Percentiles rank a stretch among this genome's conserved stretches.
Conservation (phyloP, 371 early-diverging fungal genomes). For the Basidiobolus meristosporus region DNA sequence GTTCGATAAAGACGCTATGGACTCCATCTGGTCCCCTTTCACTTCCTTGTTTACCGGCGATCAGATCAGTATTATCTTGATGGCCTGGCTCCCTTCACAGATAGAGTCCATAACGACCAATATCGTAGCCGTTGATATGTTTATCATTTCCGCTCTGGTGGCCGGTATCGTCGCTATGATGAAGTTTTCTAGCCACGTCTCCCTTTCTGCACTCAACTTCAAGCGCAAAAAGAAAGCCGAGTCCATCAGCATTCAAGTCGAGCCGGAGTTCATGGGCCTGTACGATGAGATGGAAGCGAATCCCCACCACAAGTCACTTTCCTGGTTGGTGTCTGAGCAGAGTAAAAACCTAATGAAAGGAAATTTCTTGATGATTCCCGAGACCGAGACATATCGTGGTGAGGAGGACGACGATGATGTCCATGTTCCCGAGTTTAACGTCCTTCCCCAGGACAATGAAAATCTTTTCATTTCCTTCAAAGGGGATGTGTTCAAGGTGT, state of each 20-base stretch:
- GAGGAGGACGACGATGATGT: constrained; percentile 7
- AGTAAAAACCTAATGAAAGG: constrained; percentile 9
- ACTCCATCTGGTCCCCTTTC: constrained; percentile 4
- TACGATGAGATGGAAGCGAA: background rate
- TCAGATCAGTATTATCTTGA: constrained; percentile 9
- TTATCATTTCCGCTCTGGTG: constrained; percentile 9
- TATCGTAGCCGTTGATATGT: constrained; percentile 17
- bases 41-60: constrained; percentile 6
- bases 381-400: too few relatives aligned
- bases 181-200: background rate
- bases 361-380: constrained; percentile 6
- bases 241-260: constrained; percentile 1
- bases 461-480: constrained; percentile 10
- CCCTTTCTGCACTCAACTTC: background rate
- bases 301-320: constrained; percentile 8
- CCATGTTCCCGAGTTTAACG: constrained; percentile 10
- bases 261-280: constrained; percentile 2
- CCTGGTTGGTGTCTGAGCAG: constrained; percentile 12
- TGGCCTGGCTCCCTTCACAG: constrained; percentile 13
- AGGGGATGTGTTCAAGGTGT: constrained; percentile 7
- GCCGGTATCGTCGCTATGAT: constrained; percentile 8
- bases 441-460: constrained; percentile 12
- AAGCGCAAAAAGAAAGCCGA: background rate
- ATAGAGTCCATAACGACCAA: constrained; percentile 8
- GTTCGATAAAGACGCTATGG: background rate